These are phyloP conservation scores for Hirschioporus abietinus DNA, from an alignment of 768 basidiomycete species.

Conservation along the genomic window DNA sequence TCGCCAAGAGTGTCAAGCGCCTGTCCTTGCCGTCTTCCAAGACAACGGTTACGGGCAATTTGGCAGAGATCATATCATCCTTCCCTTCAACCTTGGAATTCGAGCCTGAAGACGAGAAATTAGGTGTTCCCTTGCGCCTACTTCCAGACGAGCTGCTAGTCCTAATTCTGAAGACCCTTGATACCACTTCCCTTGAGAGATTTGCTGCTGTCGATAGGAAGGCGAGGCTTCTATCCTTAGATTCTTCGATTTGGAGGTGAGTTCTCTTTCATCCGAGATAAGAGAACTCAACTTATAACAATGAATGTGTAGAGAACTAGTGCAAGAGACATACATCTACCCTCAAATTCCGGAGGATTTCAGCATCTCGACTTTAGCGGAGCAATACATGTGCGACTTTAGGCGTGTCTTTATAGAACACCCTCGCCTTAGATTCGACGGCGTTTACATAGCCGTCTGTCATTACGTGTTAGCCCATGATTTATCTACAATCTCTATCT, in stretches of 20 bases:
- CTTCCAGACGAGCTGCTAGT: constrained; percentile 79
- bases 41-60: constrained; percentile 29
- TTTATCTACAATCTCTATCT: not conserved
- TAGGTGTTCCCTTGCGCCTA: constrained; percentile 45
- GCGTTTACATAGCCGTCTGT: constrained; percentile 88
- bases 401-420: constrained; percentile 78
- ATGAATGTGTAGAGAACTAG: constrained; percentile 47
- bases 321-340: constrained; percentile 59
- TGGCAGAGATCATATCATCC: constrained; percentile 41
- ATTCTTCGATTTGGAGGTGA: constrained; percentile 73
- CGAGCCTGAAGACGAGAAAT: constrained; percentile 62
- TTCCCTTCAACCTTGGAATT: constrained; percentile 54
- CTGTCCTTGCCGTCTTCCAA: constrained; percentile 11
- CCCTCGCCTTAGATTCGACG: constrained; percentile 79
- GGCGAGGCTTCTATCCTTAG: constrained; percentile 66
- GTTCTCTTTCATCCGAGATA: constrained; percentile 13
- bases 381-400: constrained; percentile 56
- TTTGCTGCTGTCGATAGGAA: constrained; percentile 73
- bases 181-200: constrained; percentile 64
- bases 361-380: constrained; percentile 42
- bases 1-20: not conserved
- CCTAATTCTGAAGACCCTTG: constrained; percentile 58
- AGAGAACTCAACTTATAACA: constrained; percentile 4
- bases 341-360: constrained; percentile 64
- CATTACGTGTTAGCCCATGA: constrained; percentile 69